phyloP scores from a whole-genome alignment of 1,284 basidiomycete genomes.

The Vanrija sp. region DNA sequence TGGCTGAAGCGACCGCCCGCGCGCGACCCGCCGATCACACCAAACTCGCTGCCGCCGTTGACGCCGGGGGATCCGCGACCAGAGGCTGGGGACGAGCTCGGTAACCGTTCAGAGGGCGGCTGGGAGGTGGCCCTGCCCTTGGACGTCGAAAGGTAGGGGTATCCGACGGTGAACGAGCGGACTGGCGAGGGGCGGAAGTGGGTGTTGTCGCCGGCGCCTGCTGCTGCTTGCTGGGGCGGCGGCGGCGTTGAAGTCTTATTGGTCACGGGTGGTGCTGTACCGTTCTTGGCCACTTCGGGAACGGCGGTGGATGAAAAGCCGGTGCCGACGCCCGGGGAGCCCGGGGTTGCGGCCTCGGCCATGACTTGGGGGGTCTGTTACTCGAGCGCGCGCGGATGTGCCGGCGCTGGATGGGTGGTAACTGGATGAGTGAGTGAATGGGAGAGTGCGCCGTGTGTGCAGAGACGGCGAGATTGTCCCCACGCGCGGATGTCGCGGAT shows the following conservation, averaged over 20 bases:
- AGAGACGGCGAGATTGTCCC: neutral
- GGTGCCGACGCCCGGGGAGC: neutral
- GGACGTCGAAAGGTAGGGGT: slow-evolving; percentile 17
- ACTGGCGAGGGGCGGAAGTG: slow-evolving; percentile 17
- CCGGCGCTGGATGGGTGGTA: neutral
- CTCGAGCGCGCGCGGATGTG: neutral
- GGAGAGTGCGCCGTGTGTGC: neutral
- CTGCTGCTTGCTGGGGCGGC: neutral
- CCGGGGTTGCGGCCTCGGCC: slow-evolving; percentile 9
- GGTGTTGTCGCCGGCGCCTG: neutral
- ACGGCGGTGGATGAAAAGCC: neutral
- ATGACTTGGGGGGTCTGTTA: slow-evolving; percentile 2
- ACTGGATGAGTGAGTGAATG: neutral
- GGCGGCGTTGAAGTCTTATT: slow-evolving; percentile 1
- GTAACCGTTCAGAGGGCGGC: slow-evolving; percentile 39
- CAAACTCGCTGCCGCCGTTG: slow-evolving; percentile 25
- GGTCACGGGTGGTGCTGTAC: neutral
- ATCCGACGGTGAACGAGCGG: slow-evolving; percentile 17
- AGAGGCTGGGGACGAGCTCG: slow-evolving; percentile 29
- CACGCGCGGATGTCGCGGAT: neutral
- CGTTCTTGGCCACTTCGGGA: neutral
- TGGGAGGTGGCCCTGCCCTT: slow-evolving; percentile 40
- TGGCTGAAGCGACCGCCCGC: slow-evolving; percentile 7
- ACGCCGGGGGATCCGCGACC: slow-evolving; percentile 32
- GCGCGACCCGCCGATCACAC: slow-evolving; percentile 43